Percentiles rank a stretch among this genome's conserved stretches.
Evolutionary conservation across 2,329 filamentous ascomycete genomes (phyloP).

Genomic region (Coniochaeta ligniaria): DNA sequence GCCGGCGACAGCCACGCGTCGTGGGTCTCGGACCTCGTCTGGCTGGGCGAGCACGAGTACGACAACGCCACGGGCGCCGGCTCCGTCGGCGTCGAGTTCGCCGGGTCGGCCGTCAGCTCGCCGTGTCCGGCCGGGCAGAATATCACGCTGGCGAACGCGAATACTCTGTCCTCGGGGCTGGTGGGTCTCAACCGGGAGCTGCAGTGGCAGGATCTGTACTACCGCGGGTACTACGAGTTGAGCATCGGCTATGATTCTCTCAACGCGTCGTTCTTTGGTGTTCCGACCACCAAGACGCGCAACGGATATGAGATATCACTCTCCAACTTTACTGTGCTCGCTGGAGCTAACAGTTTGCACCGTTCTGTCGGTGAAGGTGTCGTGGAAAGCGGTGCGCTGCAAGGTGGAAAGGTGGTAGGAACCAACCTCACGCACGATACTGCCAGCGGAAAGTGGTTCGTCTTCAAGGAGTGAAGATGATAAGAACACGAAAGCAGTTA

Average conservation of each 20-base stretch:
- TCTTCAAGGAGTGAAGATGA: neutral
- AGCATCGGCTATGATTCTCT: conserved; percentile 48
- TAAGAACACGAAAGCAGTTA: neutral
- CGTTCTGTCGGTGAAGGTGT: conserved; percentile 32
- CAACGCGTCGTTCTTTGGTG: conserved; percentile 58
- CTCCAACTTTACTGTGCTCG: conserved; percentile 62
- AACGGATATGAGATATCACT: conserved; percentile 60
- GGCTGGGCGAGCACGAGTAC: conserved; percentile 48
- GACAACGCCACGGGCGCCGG: conserved; percentile 44
- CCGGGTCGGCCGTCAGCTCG: conserved; percentile 59
- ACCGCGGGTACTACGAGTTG: conserved; percentile 66
- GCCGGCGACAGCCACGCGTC: conserved; percentile 63
- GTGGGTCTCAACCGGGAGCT: conserved; percentile 52
- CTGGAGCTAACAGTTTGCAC: conserved; percentile 50
- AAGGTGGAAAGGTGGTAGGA: conserved; percentile 31
- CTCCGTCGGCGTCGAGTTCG: conserved; percentile 56
- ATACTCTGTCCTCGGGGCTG: conserved; percentile 35
- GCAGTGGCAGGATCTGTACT: conserved; percentile 68
- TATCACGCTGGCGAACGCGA: conserved; percentile 44
- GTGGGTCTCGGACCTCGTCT: conserved; percentile 54
- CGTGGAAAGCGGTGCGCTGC: conserved; percentile 48
- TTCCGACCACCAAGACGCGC: conserved; percentile 48
- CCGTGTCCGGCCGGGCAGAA: conserved; percentile 52
- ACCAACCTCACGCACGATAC: conserved; percentile 42
- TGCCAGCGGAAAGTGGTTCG: conserved; percentile 4